These are phyloP conservation scores for Colletotrichum caudatum DNA, from an alignment of 2,329 filamentous ascomycete species.

Conservation along the genomic window DNA sequence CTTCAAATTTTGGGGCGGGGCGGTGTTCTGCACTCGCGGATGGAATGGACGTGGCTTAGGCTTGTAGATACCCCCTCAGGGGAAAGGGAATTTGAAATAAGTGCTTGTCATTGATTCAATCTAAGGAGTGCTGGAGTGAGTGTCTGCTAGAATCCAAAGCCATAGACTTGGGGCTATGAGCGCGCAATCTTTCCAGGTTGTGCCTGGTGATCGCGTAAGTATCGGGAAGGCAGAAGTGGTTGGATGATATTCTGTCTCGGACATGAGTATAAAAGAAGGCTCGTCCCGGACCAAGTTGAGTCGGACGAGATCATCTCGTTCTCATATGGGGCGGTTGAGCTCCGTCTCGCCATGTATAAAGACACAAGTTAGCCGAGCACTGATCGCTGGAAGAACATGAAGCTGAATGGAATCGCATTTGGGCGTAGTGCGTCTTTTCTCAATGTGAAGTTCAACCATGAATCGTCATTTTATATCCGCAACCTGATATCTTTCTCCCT, in stretches of 20 bases:
- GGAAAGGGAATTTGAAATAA: neutral
- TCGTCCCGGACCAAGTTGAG: no score
- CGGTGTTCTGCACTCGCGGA: neutral
- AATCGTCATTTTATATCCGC: constrained; percentile 20
- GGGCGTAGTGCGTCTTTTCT: neutral
- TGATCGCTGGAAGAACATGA: neutral
- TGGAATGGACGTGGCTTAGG: neutral
- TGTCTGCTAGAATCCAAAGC: constrained; percentile 5
- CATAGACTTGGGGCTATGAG: neutral
- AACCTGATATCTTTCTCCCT: constrained; percentile 18
- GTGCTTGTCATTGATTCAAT: neutral
- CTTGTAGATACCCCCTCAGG: neutral
- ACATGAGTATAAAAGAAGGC: no score
- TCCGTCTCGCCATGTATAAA: neutral
- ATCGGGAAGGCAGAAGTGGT: neutral
- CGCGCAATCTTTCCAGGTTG: neutral
- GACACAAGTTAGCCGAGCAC: neutral
- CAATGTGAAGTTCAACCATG: neutral
- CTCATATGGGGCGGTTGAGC: no score
- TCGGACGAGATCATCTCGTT: neutral
- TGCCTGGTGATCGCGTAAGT: neutral
- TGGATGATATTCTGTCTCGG: no score
- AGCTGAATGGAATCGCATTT: neutral
- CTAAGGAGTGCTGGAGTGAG: neutral
- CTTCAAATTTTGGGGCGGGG: neutral